Conservation (phyloP, 306 rosid genomes). For the Corylus heterophylla region DNA sequence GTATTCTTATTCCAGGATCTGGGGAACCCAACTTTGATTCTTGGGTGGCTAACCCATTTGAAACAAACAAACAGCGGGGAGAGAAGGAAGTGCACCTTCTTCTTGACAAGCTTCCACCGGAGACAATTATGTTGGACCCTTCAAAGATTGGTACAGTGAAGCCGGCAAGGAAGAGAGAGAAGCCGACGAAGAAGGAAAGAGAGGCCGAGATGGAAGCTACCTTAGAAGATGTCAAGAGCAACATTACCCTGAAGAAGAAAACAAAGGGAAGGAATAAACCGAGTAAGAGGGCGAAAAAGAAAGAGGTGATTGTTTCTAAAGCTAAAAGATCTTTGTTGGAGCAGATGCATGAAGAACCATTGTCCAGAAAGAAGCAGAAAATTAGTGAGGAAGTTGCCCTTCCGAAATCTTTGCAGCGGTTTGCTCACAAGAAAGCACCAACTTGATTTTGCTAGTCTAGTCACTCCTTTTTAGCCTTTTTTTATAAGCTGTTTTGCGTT, state of each 20-base stretch:
- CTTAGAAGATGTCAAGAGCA: slow-evolving; percentile 58
- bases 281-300: slow-evolving; percentile 60
- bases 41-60: slow-evolving; percentile 87
- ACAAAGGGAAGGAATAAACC: slow-evolving; percentile 89
- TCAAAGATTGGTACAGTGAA: slow-evolving; percentile 68
- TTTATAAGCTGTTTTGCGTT: too few species aligned
- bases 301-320: slow-evolving; percentile 50
- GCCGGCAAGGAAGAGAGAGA: slow-evolving; percentile 44
- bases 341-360: slow-evolving; percentile 45
- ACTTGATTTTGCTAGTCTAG: slow-evolving; percentile 26
- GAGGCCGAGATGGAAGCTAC: slow-evolving; percentile 74
- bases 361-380: slow-evolving; percentile 60
- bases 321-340: slow-evolving; percentile 80
- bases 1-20: slow-evolving; percentile 89
- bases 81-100: slow-evolving; percentile 76
- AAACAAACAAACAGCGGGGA: slow-evolving; percentile 78
- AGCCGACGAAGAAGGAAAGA: slow-evolving; percentile 45
- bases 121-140: slow-evolving; percentile 77
- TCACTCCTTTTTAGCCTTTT: background rate
- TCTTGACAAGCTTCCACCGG: slow-evolving; percentile 81
- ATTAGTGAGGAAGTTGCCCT: slow-evolving; percentile 45
- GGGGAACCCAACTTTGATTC: slow-evolving; percentile 92
- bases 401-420: slow-evolving; percentile 72
- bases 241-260: slow-evolving; percentile 61
- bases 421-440: slow-evolving; percentile 58